These are phyloP conservation scores for Alnus rubra DNA, from an alignment of 306 rosid species.

Conservation along the genomic window DNA sequence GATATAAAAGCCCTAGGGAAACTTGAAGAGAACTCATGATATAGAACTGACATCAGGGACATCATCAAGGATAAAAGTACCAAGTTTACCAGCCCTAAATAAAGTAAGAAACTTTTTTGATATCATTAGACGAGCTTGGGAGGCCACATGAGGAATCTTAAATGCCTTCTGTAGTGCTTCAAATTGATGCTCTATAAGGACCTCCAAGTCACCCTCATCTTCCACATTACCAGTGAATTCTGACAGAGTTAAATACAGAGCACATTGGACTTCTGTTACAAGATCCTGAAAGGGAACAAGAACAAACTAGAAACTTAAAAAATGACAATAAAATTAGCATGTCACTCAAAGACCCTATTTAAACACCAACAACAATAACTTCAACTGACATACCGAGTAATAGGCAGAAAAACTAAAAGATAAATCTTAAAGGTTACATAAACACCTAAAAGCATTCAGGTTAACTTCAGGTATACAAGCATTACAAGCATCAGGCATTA, in stretches of 20 bases:
- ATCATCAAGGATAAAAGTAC: slow-evolving; percentile 87
- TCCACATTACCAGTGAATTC: slow-evolving; percentile 45
- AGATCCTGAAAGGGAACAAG: slow-evolving; percentile 48
- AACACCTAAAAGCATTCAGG: background rate
- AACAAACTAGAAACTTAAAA: slow-evolving; percentile 2
- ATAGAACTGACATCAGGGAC: slow-evolving; percentile 47
- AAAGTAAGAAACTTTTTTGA: slow-evolving; percentile 81
- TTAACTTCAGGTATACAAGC: background rate
- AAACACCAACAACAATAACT: slow-evolving; percentile 1
- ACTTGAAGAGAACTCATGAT: slow-evolving; percentile 17
- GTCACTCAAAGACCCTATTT: background rate
- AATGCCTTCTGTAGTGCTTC: slow-evolving; percentile 75
- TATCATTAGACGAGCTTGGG: slow-evolving; percentile 82
- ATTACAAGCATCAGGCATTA: background rate
- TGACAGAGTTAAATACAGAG: slow-evolving; percentile 44
- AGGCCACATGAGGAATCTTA: slow-evolving; percentile 69
- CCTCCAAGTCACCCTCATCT: slow-evolving; percentile 46
- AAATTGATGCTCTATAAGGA: slow-evolving; percentile 67
- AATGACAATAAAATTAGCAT: background rate
- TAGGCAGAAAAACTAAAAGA: background rate
- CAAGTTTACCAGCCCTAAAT: slow-evolving; percentile 80
- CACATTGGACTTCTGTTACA: slow-evolving; percentile 61
- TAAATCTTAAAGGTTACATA: background rate
- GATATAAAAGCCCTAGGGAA: background rate
- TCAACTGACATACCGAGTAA: slow-evolving; percentile 1